Evolutionary conservation across 1,284 basidiomycete species (phyloP).

Genomic region (Rugosomyces carneus): DNA sequence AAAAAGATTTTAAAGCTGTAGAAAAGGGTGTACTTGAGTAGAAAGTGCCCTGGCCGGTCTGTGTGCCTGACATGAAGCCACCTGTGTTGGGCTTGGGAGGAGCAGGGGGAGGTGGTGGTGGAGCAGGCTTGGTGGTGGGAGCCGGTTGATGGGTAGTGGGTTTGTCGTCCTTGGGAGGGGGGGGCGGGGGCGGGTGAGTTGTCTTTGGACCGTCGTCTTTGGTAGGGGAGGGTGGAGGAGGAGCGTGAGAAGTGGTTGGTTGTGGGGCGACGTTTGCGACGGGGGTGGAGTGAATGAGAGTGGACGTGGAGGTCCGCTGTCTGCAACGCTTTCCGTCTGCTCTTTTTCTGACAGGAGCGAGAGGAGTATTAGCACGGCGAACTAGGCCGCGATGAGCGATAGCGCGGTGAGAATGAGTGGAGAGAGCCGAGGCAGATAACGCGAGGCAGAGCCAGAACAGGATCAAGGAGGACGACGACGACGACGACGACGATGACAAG

Average conservation of each 20-base stretch:
- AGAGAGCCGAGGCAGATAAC: conserved; percentile 37
- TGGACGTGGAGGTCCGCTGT: conserved; percentile 24
- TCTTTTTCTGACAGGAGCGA: conserved; percentile 25
- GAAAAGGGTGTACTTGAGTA: conserved; percentile 33
- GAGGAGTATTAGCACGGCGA: conserved; percentile 30
- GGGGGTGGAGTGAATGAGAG: conserved; percentile 1
- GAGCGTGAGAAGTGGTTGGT: conserved; percentile 21
- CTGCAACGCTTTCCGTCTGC: conserved; percentile 39
- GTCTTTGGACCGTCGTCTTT: conserved; percentile 15
- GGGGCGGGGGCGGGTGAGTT: conserved; percentile 7
- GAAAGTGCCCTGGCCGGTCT: conserved; percentile 53
- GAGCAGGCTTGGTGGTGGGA: conserved; percentile 10
- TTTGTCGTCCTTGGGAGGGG: conserved; percentile 16
- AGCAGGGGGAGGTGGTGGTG: conserved; percentile 15
- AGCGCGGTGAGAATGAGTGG: conserved; percentile 39
- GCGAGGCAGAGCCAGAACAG: conserved; percentile 37
- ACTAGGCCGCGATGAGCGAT: conserved; percentile 33
- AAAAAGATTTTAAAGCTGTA: background rate
- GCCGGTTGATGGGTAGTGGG: conserved; percentile 11
- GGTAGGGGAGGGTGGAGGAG: conserved; percentile 12
- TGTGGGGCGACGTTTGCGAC: conserved; percentile 15
- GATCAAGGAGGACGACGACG: too few species aligned
- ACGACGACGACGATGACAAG: too few species aligned
- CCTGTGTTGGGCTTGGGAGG: conserved; percentile 16
- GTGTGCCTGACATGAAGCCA: conserved; percentile 39